Evolutionary conservation across 2,329 filamentous ascomycete genomes (phyloP).

Genomic region (Alternaria consortialis): DNA sequence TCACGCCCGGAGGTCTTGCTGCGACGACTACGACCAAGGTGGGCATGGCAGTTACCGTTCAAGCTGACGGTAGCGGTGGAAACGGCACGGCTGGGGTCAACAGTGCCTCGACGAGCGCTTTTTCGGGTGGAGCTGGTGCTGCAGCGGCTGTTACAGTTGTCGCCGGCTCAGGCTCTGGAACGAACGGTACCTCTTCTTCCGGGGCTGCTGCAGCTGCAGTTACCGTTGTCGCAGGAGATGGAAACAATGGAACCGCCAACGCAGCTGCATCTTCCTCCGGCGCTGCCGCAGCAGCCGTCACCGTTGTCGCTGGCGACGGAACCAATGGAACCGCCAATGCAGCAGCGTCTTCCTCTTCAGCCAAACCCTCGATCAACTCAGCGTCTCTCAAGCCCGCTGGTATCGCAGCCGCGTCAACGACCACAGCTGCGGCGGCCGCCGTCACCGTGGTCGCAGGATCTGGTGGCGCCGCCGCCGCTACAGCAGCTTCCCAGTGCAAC

Average conservation of each 20-base stretch:
- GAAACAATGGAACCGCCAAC: constrained; percentile 16
- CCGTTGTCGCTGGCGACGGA: constrained; percentile 20
- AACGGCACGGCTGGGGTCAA: constrained; percentile 10
- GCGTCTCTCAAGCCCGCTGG: constrained; percentile 19
- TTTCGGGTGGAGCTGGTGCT: constrained; percentile 3
- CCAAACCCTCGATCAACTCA: constrained; percentile 18
- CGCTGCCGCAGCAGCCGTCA: constrained; percentile 12
- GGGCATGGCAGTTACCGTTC: constrained; percentile 29
- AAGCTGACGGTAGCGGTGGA: constrained; percentile 18
- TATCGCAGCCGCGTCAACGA: constrained; percentile 23
- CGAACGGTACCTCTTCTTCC: not conserved
- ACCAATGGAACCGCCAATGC: constrained; percentile 18
- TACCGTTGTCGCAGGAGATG: constrained; percentile 30
- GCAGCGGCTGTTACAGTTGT: constrained; percentile 28
- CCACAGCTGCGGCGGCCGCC: constrained; percentile 13
- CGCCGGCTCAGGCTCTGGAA: constrained; percentile 28
- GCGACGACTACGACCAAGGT: constrained; percentile 30
- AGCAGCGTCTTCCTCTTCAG: constrained; percentile 22
- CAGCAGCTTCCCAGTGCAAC: constrained; percentile 33
- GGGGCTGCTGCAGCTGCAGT: constrained; percentile 8
- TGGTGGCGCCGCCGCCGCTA: constrained; percentile 6
- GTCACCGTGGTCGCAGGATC: constrained; percentile 38
- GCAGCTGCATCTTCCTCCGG: constrained; percentile 24
- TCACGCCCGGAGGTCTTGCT: constrained; percentile 32
- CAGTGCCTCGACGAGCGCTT: not conserved